Base-by-base conservation (phyloP, 129 eudicot species). In the Oenanthe sinensis region DNA sequence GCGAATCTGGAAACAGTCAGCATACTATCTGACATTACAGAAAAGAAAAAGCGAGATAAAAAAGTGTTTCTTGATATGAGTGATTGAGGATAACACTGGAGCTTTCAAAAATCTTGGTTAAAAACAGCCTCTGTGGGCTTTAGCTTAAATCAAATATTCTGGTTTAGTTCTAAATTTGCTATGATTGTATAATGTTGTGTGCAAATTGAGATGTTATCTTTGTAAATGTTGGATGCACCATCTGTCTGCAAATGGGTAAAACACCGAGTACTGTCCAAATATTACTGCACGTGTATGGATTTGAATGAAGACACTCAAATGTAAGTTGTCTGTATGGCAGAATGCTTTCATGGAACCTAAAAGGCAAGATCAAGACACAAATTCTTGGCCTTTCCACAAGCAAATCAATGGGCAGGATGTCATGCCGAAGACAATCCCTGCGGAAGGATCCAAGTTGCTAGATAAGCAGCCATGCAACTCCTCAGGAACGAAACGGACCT, bases 381-480 rank as follows among this genome's bases (percentile, higher is more conserved):
- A 73, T 73, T 74, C 78, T 65, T 79, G 81, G 85, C 76, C 87
- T 69, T 26, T 60, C 62, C 83, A 77, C 60, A 78, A 79, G 45
- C 85, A 69, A 76, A 79, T 73, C 77, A 84, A 84, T 44, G 87
- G 92, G 12, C 87, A 80, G 68, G 84, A 79, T 50, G 40, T 50
- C 67, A 63, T 85, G 62, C 79, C 20, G 9, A 16, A 11, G 44
- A 44, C 65, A 46, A 58, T 76, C 14, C 71, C n/a, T 63, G 71
- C 80, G 0, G 33, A 79, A 52, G 81, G 80, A 55, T 79, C 80
- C 5, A 85, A 80, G 68, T 45, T 71, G 52, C 71, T 71, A 33
- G 79, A 85, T 48, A 90, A 82, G 84, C 84, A 85, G 22, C 80
- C 86, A 40, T 67, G 75, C 63, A 85, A 82, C 0, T 33, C 47